Conservation (phyloP, 257 asterid species). For the Penstemon newberryi region DNA sequence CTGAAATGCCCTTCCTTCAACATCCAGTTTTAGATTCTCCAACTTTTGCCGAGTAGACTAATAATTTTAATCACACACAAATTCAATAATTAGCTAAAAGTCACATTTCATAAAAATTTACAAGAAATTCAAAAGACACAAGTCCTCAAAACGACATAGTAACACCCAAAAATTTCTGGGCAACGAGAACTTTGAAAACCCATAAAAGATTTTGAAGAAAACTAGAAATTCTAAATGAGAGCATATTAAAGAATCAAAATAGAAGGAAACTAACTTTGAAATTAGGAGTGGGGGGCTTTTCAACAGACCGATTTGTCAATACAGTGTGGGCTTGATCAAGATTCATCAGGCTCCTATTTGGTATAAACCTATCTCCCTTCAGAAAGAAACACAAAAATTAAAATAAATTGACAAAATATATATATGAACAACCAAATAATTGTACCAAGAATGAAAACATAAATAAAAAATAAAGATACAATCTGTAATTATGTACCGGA, state of each 20-base stretch:
- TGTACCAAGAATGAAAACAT: constrained; percentile 3
- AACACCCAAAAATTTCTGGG: constrained; percentile 2
- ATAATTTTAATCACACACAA: not conserved
- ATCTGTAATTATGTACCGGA: constrained; percentile 41
- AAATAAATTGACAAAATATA: constrained; percentile 1
- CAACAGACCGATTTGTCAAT: constrained; percentile 44
- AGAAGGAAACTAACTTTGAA: constrained; percentile 39
- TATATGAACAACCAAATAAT: not conserved
- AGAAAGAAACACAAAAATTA: not conserved
- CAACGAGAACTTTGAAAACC: constrained; percentile 16
- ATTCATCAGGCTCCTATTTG: constrained; percentile 86
- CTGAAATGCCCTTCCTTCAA: constrained; percentile 73
- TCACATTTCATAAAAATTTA: not conserved
- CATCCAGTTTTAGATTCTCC: constrained; percentile 55
- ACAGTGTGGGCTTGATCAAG: constrained; percentile 67
- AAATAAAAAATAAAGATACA: constrained; percentile 4
- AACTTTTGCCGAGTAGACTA: constrained; percentile 35
- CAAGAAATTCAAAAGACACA: constrained; percentile 1
- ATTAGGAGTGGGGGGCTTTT: constrained; percentile 27
- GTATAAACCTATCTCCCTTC: constrained; percentile 91
- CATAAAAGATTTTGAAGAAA: constrained; percentile 20
- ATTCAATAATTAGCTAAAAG: not conserved
- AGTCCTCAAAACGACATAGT: not conserved
- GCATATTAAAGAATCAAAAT: not conserved
- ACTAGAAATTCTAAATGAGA: not conserved